Evolutionary conservation across 139 green algal genomes (phyloP).

Genomic region (Chlamydomonas sp.): DNA sequence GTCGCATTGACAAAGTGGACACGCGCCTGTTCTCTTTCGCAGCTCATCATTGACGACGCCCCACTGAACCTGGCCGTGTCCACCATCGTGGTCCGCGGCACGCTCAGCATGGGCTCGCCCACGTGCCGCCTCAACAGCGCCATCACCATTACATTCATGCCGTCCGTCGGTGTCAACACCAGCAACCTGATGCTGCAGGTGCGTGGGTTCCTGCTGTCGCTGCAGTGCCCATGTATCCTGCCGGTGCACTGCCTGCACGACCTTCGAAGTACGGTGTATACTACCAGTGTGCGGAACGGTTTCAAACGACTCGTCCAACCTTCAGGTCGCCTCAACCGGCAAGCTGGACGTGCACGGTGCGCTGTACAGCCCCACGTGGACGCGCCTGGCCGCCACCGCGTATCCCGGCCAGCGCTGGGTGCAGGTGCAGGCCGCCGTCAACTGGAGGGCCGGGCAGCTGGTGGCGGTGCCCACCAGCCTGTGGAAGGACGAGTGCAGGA

Average conservation of each 20-base stretch:
- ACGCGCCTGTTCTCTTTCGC: neutral
- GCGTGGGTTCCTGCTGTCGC: too few species aligned
- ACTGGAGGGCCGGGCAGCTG: conserved; percentile 57
- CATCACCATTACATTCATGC: conserved; percentile 32
- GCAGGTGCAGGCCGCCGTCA: conserved; percentile 41
- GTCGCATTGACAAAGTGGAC: too few species aligned
- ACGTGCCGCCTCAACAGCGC: conserved; percentile 12
- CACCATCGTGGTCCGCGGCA: conserved; percentile 9
- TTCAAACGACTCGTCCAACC: too few species aligned
- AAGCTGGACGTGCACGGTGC: conserved; percentile 60
- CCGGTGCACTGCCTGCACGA: too few species aligned
- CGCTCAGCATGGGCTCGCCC: neutral
- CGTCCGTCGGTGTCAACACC: neutral
- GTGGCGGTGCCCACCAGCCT: conserved; percentile 53
- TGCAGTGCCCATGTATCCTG: too few species aligned
- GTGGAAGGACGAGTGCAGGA: conserved; percentile 55
- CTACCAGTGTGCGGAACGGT: too few species aligned
- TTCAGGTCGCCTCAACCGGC: too few species aligned
- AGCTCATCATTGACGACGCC: conserved; percentile 45
- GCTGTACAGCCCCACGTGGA: conserved; percentile 62
- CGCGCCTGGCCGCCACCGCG: conserved; percentile 45
- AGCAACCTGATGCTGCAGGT: too few species aligned
- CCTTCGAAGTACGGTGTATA: too few species aligned
- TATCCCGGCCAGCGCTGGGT: conserved; percentile 18
- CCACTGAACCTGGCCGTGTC: conserved; percentile 4